A percentile compares a stretch with the other conserved stretches of the same genome.
Evolutionary conservation across 2,329 filamentous ascomycete genomes (phyloP).

Genomic region (Neofusicoccum kwambonambiense): DNA sequence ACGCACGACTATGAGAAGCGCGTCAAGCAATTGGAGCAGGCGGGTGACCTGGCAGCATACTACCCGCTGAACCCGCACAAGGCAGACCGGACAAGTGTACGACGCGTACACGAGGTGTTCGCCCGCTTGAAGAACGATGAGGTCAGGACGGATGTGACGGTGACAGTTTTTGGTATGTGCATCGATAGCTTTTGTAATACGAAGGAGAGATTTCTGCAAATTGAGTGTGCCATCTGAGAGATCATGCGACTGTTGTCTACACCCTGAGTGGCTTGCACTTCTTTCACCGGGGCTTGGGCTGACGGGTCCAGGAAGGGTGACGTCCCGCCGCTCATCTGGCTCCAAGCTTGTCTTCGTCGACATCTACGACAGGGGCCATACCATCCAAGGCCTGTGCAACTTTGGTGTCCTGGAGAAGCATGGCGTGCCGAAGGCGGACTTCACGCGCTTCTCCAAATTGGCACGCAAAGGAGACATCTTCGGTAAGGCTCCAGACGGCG

Average conservation of each 20-base stretch:
- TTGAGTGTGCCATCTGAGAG: background rate
- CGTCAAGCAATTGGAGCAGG: constrained; percentile 52
- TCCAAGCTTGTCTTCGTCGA: constrained; percentile 83
- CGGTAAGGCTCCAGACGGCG: background rate
- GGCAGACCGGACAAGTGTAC: constrained; percentile 20
- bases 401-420: constrained; percentile 51
- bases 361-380: constrained; percentile 68
- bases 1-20: constrained; percentile 48
- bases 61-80: constrained; percentile 48
- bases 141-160: constrained; percentile 27
- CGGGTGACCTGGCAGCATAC: constrained; percentile 48
- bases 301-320: constrained; percentile 65
- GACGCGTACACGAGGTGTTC: constrained; percentile 28
- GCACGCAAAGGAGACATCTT: constrained; percentile 70
- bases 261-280: background rate
- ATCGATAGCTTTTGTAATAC: constrained; percentile 4
- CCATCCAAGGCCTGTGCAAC: constrained; percentile 75
- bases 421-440: constrained; percentile 42
- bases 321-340: constrained; percentile 67
- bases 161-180: constrained; percentile 37
- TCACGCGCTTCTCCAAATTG: constrained; percentile 62
- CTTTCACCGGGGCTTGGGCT: constrained; percentile 20
- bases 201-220: background rate
- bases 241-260: background rate
- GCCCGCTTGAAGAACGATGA: constrained; percentile 28